These are phyloP conservation scores for Colletotrichum aenigma DNA, from an alignment of 2,329 filamentous ascomycete species.

Conservation along the genomic window DNA sequence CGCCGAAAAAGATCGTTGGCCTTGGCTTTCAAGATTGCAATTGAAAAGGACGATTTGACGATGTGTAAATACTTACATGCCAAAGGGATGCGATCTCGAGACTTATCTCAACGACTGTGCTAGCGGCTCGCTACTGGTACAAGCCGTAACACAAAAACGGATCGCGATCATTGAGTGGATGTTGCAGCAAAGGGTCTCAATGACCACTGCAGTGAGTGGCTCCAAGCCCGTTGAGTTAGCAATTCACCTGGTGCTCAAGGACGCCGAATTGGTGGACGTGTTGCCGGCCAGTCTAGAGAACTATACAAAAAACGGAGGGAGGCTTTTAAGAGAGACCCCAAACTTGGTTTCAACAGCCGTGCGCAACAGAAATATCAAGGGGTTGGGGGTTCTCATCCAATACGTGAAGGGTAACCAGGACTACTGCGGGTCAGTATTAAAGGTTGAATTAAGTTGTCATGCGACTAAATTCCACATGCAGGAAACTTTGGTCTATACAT, in stretches of 20 bases:
- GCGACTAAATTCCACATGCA: background rate
- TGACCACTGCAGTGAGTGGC: background rate
- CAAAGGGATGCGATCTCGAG: background rate
- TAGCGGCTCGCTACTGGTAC: background rate
- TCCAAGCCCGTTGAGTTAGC: too few species aligned
- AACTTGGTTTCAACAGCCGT: rapidly evolving
- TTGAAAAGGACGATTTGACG: background rate
- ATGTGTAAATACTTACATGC: background rate
- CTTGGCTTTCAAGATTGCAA: too few species aligned
- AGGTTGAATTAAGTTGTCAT: too few species aligned
- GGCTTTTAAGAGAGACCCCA: rapidly evolving
- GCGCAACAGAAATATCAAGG: rapidly evolving
- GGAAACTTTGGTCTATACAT: background rate
- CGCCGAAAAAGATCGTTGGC: too few species aligned
- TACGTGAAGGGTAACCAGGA: background rate
- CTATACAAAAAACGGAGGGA: background rate
- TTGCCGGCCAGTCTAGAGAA: background rate
- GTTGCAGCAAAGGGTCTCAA: background rate
- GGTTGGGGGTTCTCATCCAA: background rate
- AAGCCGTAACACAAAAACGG: background rate
- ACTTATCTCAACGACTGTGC: background rate
- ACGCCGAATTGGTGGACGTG: rapidly evolving
- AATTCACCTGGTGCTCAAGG: background rate
- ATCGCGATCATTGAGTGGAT: background rate
- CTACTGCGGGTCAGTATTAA: background rate